phyloP scores from a whole-genome alignment of 768 basidiomycete species.

The Trichaptum fuscoviolaceum region DNA sequence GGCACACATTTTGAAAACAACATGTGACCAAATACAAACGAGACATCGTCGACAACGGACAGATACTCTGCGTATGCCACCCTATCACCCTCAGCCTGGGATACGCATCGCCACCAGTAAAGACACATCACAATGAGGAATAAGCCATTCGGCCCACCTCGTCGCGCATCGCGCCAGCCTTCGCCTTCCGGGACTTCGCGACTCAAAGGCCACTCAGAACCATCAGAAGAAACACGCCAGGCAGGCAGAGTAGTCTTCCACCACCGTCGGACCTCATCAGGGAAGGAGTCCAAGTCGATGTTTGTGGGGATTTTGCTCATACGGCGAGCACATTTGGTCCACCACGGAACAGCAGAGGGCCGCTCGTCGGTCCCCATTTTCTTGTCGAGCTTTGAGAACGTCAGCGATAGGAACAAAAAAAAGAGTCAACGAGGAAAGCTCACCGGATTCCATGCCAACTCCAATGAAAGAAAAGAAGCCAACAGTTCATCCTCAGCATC shows the following conservation, averaged over 20 bases:
- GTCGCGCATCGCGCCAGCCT: neutral
- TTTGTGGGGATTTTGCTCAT: neutral
- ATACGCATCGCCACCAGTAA: neutral
- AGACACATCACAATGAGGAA: neutral
- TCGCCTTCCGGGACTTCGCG: neutral
- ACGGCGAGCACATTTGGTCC: neutral
- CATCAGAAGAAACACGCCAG: neutral
- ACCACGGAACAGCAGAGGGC: neutral
- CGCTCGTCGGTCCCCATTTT: neutral
- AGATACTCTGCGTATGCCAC: neutral
- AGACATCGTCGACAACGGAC: neutral
- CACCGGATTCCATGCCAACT: neutral
- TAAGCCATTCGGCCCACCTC: constrained; percentile 1
- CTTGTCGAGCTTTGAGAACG: neutral
- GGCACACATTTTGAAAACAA: neutral
- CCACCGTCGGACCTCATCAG: neutral
- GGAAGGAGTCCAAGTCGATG: neutral
- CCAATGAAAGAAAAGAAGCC: neutral
- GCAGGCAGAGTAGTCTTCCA: neutral
- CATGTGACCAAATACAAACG: neutral
- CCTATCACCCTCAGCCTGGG: neutral
- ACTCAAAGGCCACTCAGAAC: neutral
- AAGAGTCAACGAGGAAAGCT: neutral
- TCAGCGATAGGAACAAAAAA: neutral
- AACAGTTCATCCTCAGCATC: neutral